Evolutionary conservation across 495 filamentous ascomycete species (phyloP), one percentile per base, ranked within the genome.

Genomic region (Sphaerosporella brunnea): DNA sequence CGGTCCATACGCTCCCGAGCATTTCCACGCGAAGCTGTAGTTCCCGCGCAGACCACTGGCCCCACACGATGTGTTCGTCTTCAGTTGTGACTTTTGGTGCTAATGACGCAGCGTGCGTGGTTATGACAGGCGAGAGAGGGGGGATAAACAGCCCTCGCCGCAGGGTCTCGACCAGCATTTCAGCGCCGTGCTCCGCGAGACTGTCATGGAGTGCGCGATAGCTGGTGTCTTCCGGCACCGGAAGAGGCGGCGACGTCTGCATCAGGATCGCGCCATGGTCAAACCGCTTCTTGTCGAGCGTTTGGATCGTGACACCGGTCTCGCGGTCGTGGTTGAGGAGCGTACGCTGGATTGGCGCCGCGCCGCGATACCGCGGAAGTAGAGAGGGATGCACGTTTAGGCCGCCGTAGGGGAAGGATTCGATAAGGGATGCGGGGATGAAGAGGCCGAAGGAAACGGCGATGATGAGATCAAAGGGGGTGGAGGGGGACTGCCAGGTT

Each of bases 391-490:
- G 90, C 2, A 97, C 71, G 64, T 97, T 97, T 19, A 96, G 63
- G 0, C 90, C 90, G 49, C 87, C 86, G 64, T 88, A 93, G 47
- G 72, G 69, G 13, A 81, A 71, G 3, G 54, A 62, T 21, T 66
- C 68, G 35, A 96, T 69, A 13, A 94, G 72, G 2, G 81, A 70
- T 3, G 75, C 73, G 0, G 90, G 92, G 8, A 97, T 75, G 41
- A 93, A 79, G 13, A 92, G 72, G 2, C 90, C 90, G 62, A 96
- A 97, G 4, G 90, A 95, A n/a, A 95, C 92, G 19, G 86, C 85
- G 26, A 96, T 72, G 48, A 97, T 78, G 36, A 97, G 68, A 59
- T 95, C 86, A 50, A 81, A 77, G 16, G 70, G 61, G 36, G 20
- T 5, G 5, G 13, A 39, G 4, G 19, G 64, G 69, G 84, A 80